A percentile compares a stretch with the other conserved stretches of the same genome.
phyloP scores from a whole-genome alignment of 495 filamentous ascomycete genomes.

The Chaetomium fimeti region DNA sequence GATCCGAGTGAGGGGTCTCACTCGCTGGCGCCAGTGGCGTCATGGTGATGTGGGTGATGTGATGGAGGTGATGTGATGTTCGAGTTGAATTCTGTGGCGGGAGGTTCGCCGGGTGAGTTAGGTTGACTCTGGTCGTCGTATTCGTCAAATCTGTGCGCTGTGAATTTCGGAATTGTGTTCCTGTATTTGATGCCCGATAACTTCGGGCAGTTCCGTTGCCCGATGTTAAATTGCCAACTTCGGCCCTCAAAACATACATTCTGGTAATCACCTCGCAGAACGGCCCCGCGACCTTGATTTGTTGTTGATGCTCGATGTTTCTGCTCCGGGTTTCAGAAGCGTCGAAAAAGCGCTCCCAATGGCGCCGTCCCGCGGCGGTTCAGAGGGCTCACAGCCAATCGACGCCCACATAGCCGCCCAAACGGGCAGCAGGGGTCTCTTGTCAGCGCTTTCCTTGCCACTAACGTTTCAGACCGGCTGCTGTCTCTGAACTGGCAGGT shows the following conservation, averaged over 20 bases:
- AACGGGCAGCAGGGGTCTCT: slow-evolving; percentile 19
- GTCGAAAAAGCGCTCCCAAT: slow-evolving; percentile 11
- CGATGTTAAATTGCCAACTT: no score
- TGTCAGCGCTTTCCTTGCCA: slow-evolving; percentile 21
- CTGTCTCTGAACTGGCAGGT: slow-evolving; percentile 4
- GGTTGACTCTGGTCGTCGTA: no score
- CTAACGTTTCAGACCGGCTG: slow-evolving; percentile 32
- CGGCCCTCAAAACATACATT: no score
- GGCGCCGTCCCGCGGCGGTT: slow-evolving; percentile 11
- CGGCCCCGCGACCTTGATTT: not conserved
- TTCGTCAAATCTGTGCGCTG: no score
- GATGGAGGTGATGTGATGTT: not conserved
- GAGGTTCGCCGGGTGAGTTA: no score
- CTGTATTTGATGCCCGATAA: not conserved
- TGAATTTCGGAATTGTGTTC: not conserved
- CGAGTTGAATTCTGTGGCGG: no score
- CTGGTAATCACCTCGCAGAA: no score
- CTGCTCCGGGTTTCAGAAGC: slow-evolving; percentile 18
- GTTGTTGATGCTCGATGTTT: slow-evolving; percentile 1
- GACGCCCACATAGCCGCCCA: slow-evolving; percentile 21
- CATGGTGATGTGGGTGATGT: not conserved
- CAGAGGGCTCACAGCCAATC: slow-evolving; percentile 21
- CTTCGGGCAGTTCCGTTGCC: not conserved
- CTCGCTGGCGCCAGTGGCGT: not conserved
- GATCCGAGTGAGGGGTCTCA: not conserved